A percentile compares a stretch with the other conserved stretches of the same genome.
These are phyloP conservation scores for Oxytropis ochrocephala DNA, from an alignment of 306 rosid species.

Conservation along the genomic window DNA sequence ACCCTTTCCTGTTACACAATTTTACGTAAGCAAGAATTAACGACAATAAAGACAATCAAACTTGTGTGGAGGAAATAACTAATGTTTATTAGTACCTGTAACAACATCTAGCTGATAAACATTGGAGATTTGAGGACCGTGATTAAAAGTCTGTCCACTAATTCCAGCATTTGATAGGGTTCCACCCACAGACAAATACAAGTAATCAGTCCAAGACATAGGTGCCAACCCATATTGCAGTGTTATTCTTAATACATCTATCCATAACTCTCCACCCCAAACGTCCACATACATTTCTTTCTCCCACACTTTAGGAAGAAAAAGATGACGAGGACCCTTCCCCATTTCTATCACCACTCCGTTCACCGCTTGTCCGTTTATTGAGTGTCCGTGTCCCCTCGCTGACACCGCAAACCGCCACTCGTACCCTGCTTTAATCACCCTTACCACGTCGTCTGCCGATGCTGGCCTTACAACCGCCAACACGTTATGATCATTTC, in stretches of 20 bases:
- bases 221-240: conserved; percentile 69
- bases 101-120: conserved; percentile 81
- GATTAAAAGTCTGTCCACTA: conserved; percentile 89
- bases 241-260: conserved; percentile 53
- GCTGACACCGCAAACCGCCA: conserved; percentile 62
- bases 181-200: conserved; percentile 89
- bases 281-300: conserved; percentile 60
- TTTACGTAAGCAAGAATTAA: background rate
- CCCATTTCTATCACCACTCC: conserved; percentile 83
- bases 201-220: conserved; percentile 91
- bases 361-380: conserved; percentile 73
- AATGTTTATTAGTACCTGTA: conserved; percentile 42
- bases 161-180: conserved; percentile 93
- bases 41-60: background rate
- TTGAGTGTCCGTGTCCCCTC: conserved; percentile 93
- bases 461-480: conserved; percentile 69
- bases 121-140: conserved; percentile 87
- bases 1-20: conserved; percentile 64
- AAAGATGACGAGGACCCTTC: background rate
- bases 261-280: conserved; percentile 98
- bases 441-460: conserved; percentile 41
- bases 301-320: conserved; percentile 22
- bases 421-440: conserved; percentile 43
- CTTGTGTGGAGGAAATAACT: too few species aligned
- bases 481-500: conserved; percentile 16